Evolutionary conservation across 495 filamentous ascomycete genomes (phyloP).

Genomic region (Penicillium waksmanii): DNA sequence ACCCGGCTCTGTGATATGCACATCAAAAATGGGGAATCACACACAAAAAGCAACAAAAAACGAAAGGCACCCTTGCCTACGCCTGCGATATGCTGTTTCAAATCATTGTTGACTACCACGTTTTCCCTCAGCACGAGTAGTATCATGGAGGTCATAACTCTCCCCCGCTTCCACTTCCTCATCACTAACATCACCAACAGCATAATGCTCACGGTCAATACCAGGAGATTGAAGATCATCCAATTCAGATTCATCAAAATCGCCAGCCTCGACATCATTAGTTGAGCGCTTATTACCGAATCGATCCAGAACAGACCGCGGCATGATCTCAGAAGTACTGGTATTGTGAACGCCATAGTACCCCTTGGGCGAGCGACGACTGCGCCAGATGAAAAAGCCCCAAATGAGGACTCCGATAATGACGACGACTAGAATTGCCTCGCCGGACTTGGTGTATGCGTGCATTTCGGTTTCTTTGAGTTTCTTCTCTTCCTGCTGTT

Average conservation of each 20-base stretch:
- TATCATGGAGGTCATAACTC: background rate
- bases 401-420: conserved; percentile 74
- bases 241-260: conserved; percentile 89
- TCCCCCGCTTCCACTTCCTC: conserved; percentile 19
- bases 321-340: conserved; percentile 15
- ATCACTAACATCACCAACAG: conserved; percentile 48
- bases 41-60: too few relatives aligned
- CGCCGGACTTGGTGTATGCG: conserved; percentile 89
- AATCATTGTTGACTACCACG: too few relatives aligned
- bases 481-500: conserved; percentile 73
- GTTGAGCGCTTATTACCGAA: conserved; percentile 52
- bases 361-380: conserved; percentile 58
- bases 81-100: too few relatives aligned
- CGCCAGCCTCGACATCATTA: conserved; percentile 75
- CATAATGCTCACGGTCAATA: conserved; percentile 45
- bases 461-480: conserved; percentile 87
- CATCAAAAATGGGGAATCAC: too few relatives aligned
- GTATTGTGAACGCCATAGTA: conserved; percentile 49
- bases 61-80: too few relatives aligned
- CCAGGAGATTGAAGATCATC: conserved; percentile 67
- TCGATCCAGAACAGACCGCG: conserved; percentile 39
- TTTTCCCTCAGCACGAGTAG: too few relatives aligned
- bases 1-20: too few relatives aligned
- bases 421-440: conserved; percentile 86
- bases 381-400: conserved; percentile 86